Conservation (phyloP, 2,329 filamentous ascomycete species). For the Cladosporium sp. region DNA sequence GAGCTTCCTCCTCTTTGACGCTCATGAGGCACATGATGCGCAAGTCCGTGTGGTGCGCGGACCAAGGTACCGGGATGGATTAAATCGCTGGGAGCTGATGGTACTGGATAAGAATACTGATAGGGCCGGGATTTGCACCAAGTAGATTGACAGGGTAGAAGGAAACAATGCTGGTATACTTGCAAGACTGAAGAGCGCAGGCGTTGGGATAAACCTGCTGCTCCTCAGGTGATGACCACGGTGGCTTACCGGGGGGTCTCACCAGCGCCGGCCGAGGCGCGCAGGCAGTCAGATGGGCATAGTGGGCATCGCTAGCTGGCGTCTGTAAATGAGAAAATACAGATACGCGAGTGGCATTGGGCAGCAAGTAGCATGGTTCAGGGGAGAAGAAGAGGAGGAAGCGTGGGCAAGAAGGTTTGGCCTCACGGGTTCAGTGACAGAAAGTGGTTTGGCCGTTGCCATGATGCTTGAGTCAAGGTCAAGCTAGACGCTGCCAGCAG, state of each 20-base stretch:
- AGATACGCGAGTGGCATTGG: conserved; percentile 2
- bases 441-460: background rate
- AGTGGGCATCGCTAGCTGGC: background rate
- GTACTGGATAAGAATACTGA: no score
- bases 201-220: conserved; percentile 10
- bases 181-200: background rate
- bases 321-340: background rate
- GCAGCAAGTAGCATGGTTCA: conserved; percentile 7
- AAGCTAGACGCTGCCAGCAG: background rate
- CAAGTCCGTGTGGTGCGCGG: conserved; percentile 1
- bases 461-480: no score
- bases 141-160: background rate
- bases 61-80: background rate
- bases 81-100: background rate
- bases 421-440: background rate
- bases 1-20: conserved; percentile 39
- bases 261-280: background rate
- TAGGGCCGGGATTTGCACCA: background rate
- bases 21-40: conserved; percentile 43
- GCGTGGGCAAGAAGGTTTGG: background rate
- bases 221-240: conserved; percentile 6
- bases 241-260: conserved; percentile 13
- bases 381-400: conserved; percentile 7
- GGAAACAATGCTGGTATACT: conserved; percentile 6
- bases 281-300: background rate